Evolutionary conservation across 176 grass and related monocot species (phyloP).

Genomic region (Luzula sylvatica): DNA sequence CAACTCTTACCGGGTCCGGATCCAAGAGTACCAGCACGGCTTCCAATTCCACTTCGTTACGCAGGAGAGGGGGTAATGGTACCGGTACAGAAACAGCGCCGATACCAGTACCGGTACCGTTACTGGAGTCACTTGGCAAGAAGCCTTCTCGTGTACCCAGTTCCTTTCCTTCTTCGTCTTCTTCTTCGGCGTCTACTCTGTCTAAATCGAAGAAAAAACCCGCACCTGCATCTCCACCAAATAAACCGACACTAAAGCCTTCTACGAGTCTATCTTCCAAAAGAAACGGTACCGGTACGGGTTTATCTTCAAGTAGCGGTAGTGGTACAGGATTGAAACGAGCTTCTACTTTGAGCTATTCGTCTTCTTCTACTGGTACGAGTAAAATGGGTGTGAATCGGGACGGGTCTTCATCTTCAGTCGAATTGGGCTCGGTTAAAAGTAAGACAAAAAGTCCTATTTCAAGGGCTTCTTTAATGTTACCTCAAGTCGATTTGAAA

Average conservation of each 20-base stretch:
- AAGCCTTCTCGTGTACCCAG: too few relatives aligned
- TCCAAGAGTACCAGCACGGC: background rate
- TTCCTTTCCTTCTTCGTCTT: background rate
- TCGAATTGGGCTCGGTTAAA: slow-evolving; percentile 31
- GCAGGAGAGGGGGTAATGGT: background rate
- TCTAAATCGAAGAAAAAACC: slow-evolving; percentile 8
- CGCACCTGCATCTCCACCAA: background rate
- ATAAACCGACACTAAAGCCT: background rate
- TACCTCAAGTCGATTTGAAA: slow-evolving; percentile 89
- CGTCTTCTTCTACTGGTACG: slow-evolving; percentile 39
- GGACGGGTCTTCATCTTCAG: slow-evolving; percentile 31
- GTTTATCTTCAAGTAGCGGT: slow-evolving; percentile 37
- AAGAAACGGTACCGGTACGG: slow-evolving; percentile 28
- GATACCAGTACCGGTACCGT: too few relatives aligned
- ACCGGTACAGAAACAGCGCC: background rate
- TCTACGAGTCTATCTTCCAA: slow-evolving; percentile 10
- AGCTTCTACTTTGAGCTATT: slow-evolving; percentile 41
- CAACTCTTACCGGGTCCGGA: background rate
- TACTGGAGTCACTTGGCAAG: too few relatives aligned
- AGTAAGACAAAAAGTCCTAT: slow-evolving; percentile 48
- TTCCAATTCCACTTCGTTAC: background rate
- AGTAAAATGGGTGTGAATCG: slow-evolving; percentile 37
- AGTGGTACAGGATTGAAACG: slow-evolving; percentile 33
- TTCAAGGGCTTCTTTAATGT: slow-evolving; percentile 60
- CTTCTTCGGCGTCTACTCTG: slow-evolving; percentile 10